Evolutionary conservation across 2,329 filamentous ascomycete genomes (phyloP).

Genomic region (Hypoxylon sp.): DNA sequence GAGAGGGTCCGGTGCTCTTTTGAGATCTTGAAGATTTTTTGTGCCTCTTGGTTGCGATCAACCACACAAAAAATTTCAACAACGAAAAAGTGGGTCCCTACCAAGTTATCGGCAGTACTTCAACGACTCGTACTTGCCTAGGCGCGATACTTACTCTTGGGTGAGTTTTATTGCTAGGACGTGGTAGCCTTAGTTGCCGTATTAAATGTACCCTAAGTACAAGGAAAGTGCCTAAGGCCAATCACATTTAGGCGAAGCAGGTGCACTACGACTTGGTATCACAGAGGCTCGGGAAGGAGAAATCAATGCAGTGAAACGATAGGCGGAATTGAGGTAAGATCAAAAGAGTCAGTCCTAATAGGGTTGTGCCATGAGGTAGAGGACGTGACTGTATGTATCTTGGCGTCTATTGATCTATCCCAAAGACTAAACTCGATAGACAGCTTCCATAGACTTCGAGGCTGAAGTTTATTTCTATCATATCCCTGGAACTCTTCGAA

Average conservation of each 20-base stretch:
- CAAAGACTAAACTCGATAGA: background rate
- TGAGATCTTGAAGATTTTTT: constrained; percentile 53
- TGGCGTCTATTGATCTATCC: background rate
- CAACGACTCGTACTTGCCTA: constrained; percentile 16
- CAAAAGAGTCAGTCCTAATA: constrained; percentile 2
- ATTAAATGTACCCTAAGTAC: constrained; percentile 13
- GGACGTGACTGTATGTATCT: constrained; percentile 1
- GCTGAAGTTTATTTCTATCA: background rate
- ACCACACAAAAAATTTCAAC: constrained; percentile 47
- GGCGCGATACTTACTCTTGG: constrained; percentile 23
- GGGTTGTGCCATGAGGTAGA: background rate
- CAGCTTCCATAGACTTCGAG: background rate
- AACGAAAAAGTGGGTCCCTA: constrained; percentile 34
- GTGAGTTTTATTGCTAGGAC: constrained; percentile 11
- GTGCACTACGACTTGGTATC: constrained; percentile 6
- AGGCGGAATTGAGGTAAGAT: constrained; percentile 6
- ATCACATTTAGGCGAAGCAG: constrained; percentile 26
- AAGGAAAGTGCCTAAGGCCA: constrained; percentile 22
- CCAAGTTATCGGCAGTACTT: constrained; percentile 16
- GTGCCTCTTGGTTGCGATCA: constrained; percentile 52
- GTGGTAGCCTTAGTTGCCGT: constrained; percentile 8
- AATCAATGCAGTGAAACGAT: constrained; percentile 33
- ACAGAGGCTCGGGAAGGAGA: constrained; percentile 32
- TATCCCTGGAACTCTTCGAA: background rate
- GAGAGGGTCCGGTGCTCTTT: constrained; percentile 45